Conservation (phyloP, 306 rosid species). For the Pyrus pyrifolia region DNA sequence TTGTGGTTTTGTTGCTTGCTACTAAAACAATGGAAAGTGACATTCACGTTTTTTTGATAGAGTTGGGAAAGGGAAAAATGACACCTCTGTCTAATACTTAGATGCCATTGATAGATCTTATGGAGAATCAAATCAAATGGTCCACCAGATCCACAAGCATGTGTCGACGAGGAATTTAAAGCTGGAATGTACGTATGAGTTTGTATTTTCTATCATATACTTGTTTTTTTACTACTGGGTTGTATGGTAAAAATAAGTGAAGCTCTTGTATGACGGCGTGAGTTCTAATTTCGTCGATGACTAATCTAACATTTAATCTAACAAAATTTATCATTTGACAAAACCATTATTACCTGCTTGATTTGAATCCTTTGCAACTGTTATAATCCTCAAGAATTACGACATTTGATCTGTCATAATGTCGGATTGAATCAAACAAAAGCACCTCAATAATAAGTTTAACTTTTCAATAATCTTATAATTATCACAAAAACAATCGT, state of each 20-base stretch:
- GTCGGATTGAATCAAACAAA: not conserved
- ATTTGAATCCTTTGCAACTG: not conserved
- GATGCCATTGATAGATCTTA: not conserved
- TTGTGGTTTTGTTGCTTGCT: slow-evolving; percentile 28
- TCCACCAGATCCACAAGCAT: not conserved
- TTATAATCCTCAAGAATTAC: not conserved
- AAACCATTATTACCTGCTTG: not conserved
- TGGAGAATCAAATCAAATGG: not conserved
- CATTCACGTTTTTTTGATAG: not conserved
- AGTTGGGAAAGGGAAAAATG: not conserved
- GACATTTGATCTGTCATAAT: not conserved
- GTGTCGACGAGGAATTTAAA: not conserved
- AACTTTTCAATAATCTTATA: not conserved
- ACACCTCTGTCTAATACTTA: not conserved
- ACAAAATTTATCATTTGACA: too few relatives aligned
- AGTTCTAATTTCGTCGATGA: rapidly evolving
- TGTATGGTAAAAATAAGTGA: too few relatives aligned
- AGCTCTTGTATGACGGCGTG: too few relatives aligned
- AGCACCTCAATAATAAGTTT: not conserved
- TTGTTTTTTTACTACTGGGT: too few relatives aligned
- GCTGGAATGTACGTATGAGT: too few relatives aligned
- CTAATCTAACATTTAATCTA: too few relatives aligned
- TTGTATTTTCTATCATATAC: too few relatives aligned
- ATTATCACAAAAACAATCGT: not conserved
- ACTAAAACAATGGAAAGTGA: slow-evolving; percentile 25